These are phyloP conservation scores for Debaryomycetaceae sp. DNA, from an alignment of 1,139 yeast species.

Conservation along the genomic window DNA sequence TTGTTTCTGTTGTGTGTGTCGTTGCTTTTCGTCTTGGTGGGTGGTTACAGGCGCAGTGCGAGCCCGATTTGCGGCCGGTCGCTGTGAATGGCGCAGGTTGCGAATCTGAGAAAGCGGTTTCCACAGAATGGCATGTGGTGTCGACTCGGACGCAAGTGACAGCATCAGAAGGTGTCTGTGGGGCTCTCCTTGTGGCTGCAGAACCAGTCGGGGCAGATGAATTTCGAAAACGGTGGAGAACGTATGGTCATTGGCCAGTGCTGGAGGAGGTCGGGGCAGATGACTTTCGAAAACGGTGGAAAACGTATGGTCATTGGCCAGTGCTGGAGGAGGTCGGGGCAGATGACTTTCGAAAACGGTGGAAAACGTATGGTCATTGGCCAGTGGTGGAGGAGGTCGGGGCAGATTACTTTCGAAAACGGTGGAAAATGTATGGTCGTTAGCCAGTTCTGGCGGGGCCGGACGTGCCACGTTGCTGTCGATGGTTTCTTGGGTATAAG, in stretches of 20 bases:
- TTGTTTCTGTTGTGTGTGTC: too few relatives aligned
- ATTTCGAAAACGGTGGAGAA: background rate
- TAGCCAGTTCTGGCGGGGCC: background rate
- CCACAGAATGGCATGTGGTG: constrained; percentile 22
- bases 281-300: background rate
- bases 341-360: background rate
- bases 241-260: background rate
- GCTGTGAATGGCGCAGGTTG: constrained; percentile 9
- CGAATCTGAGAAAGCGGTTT: constrained; percentile 29
- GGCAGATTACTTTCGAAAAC: background rate
- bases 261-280: too few relatives aligned
- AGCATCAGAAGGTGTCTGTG: too few relatives aligned
- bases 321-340: background rate
- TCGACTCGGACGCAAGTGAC: constrained; percentile 2
- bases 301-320: background rate
- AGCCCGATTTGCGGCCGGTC: background rate
- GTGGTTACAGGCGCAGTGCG: constrained; percentile 4
- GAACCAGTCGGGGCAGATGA: too few relatives aligned
- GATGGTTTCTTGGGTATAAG: too few relatives aligned
- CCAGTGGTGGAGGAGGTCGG: background rate
- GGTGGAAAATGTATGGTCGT: background rate
- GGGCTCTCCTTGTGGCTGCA: too few relatives aligned
- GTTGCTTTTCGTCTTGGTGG: too few relatives aligned
- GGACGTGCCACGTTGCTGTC: too few relatives aligned
- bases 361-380: background rate